Evolutionary conservation across 75 land plant species (phyloP).

Genomic region (Pseudotsuga menziesii): DNA sequence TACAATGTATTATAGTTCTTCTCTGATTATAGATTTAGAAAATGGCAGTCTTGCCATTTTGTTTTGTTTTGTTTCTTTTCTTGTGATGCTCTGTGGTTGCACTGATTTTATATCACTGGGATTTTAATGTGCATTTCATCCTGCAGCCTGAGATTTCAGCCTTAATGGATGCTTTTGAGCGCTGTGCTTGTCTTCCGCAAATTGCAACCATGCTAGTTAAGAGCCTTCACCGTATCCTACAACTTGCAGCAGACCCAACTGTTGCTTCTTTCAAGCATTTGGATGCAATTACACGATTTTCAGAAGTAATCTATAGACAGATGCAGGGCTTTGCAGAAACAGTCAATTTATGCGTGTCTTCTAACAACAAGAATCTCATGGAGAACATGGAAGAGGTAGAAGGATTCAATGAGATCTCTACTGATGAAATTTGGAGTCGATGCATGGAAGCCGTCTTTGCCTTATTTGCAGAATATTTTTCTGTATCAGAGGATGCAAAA

Average conservation of each 20-base stretch:
- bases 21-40: neutral
- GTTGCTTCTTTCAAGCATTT: slow-evolving; percentile 63
- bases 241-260: slow-evolving; percentile 69
- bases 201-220: slow-evolving; percentile 63
- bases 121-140: slow-evolving; percentile 6
- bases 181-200: slow-evolving; percentile 68
- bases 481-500: slow-evolving; percentile 59
- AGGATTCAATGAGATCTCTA: neutral
- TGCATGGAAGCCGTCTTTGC: slow-evolving; percentile 52
- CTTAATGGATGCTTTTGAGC: slow-evolving; percentile 72
- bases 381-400: neutral
- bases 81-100: too few species aligned
- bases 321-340: slow-evolving; percentile 39
- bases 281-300: slow-evolving; percentile 57
- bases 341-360: neutral
- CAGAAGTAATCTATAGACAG: slow-evolving; percentile 71
- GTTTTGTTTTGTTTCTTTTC: too few species aligned
- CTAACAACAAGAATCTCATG: neutral
- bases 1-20: too few species aligned
- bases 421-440: slow-evolving; percentile 23
- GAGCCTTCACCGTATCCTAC: slow-evolving; percentile 76
- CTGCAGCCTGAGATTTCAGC: slow-evolving; percentile 80
- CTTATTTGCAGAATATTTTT: slow-evolving; percentile 59
- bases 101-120: neutral
- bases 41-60: neutral